These are phyloP conservation scores for Desmodesmus armatus DNA, from an alignment of 139 green algal genomes.

Conservation along the genomic window DNA sequence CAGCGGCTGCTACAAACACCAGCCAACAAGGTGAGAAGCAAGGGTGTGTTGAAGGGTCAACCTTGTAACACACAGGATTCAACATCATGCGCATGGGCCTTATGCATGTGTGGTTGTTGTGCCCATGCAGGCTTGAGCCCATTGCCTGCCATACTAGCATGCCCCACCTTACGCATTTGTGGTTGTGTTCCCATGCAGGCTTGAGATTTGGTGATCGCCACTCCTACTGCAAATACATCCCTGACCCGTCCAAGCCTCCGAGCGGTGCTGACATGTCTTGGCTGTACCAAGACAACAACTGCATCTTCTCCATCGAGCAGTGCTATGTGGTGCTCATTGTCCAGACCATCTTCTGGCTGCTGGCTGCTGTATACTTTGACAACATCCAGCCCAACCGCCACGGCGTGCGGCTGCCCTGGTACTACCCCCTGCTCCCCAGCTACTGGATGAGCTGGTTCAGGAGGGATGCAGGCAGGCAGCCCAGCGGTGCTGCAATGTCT, in stretches of 20 bases:
- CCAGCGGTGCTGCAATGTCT: not conserved
- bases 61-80: constrained; percentile 45
- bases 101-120: too few species aligned
- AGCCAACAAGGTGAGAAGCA: not conserved
- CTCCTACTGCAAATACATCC: constrained; percentile 70
- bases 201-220: constrained; percentile 67
- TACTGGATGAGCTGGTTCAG: constrained; percentile 53
- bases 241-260: constrained; percentile 22
- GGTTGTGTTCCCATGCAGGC: too few species aligned
- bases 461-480: not conserved
- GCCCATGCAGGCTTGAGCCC: not conserved
- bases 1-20: constrained; percentile 51
- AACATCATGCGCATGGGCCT: not conserved
- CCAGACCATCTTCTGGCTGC: constrained; percentile 64
- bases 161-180: too few species aligned
- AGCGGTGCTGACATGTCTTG: not conserved
- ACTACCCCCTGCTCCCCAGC: constrained; percentile 62
- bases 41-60: not conserved
- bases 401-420: constrained; percentile 44
- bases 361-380: constrained; percentile 86
- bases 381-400: constrained; percentile 78
- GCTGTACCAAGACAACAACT: constrained; percentile 68
- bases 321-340: constrained; percentile 62
- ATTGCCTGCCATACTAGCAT: not conserved
- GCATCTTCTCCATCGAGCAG: constrained; percentile 70